These are phyloP conservation scores for Euphorbia schlechtendalii DNA, from an alignment of 441 rosid genomes.

Conservation along the genomic window DNA sequence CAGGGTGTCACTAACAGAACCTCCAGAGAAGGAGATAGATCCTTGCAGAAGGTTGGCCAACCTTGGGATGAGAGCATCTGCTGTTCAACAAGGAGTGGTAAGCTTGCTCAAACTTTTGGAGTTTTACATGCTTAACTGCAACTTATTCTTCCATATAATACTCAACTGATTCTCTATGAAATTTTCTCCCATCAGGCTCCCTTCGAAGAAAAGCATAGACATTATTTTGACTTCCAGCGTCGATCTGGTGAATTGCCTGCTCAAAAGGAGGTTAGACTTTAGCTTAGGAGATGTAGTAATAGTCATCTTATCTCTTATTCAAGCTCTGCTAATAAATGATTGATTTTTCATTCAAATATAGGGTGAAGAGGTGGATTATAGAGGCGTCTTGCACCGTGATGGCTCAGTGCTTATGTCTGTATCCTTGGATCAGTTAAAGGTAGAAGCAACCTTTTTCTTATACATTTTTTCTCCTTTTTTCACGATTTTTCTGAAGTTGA, in stretches of 20 bases:
- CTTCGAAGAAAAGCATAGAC: slow-evolving; percentile 90
- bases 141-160: slow-evolving; percentile 1
- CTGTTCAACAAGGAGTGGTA: slow-evolving; percentile 92
- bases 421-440: slow-evolving; percentile 77
- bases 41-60: slow-evolving; percentile 86
- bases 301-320: slow-evolving; percentile 5
- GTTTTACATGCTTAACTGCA: slow-evolving; percentile 15
- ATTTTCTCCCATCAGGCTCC: slow-evolving; percentile 49
- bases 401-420: slow-evolving; percentile 92
- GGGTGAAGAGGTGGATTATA: slow-evolving; percentile 96
- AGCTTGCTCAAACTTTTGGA: slow-evolving; percentile 21
- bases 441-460: slow-evolving; percentile 19
- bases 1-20: slow-evolving; percentile 92
- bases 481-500: too few species aligned
- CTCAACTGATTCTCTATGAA: slow-evolving; percentile 9
- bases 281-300: background rate
- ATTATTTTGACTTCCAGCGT: slow-evolving; percentile 88
- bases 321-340: slow-evolving; percentile 8
- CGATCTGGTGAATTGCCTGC: slow-evolving; percentile 80
- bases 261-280: slow-evolving; percentile 72
- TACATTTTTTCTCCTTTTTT: background rate
- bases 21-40: slow-evolving; percentile 96
- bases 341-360: slow-evolving; percentile 22
- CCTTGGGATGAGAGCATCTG: slow-evolving; percentile 79
- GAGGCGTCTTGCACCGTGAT: slow-evolving; percentile 92